Evolutionary conservation across 164 flowering plant species (phyloP).

Genomic region (Annona cherimola): DNA sequence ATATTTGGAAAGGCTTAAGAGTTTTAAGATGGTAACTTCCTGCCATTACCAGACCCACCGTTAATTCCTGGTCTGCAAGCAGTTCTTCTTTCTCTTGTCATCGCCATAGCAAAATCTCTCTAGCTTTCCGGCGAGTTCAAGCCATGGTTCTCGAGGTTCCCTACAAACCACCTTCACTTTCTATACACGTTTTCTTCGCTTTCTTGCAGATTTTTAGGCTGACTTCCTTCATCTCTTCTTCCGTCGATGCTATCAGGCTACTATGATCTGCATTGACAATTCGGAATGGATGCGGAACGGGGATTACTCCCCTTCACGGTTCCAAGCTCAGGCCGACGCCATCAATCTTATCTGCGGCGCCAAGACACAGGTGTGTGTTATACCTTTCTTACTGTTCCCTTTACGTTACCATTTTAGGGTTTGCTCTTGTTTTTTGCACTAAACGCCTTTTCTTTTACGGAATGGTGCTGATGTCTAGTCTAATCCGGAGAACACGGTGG

Average conservation of each 20-base stretch:
- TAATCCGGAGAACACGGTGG: constrained; percentile 95
- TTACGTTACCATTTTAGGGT: neutral
- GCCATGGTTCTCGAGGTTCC: constrained; percentile 62
- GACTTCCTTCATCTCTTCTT: neutral
- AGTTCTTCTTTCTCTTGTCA: too few species aligned
- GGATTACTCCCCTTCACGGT: constrained; percentile 78
- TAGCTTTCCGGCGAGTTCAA: too few species aligned
- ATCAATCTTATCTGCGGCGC: constrained; percentile 92
- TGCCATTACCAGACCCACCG: too few species aligned
- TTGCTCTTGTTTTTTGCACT: neutral
- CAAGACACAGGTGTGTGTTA: constrained; percentile 62
- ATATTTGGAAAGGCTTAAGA: too few species aligned
- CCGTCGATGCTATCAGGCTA: constrained; percentile 51
- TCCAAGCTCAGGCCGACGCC: constrained; percentile 90
- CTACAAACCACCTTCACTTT: too few species aligned
- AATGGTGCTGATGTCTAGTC: constrained; percentile 37
- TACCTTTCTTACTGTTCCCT: neutral
- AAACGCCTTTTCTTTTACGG: constrained; percentile 1
- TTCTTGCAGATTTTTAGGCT: constrained; percentile 8
- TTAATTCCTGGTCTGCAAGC: too few species aligned
- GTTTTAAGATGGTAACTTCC: too few species aligned
- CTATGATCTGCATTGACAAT: constrained; percentile 96
- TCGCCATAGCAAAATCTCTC: too few species aligned
- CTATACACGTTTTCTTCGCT: neutral
- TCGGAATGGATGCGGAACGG: constrained; percentile 98